phyloP scores from a whole-genome alignment of 2,329 filamentous ascomycete genomes.

The Trichoderma sp. region DNA sequence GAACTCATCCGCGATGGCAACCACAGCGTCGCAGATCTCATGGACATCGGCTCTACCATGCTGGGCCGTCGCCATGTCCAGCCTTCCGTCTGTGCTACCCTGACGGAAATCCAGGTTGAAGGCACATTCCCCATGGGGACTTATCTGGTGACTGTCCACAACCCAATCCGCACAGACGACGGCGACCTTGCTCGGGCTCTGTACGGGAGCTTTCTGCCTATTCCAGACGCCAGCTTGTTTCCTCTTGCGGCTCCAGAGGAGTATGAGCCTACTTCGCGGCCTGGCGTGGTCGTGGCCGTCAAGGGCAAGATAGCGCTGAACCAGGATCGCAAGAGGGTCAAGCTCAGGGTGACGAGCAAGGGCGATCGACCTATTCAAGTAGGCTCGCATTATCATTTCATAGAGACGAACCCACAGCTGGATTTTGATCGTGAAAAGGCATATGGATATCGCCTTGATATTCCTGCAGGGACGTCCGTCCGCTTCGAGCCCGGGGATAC shows the following conservation, averaged over 20 bases:
- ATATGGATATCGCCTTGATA: slow-evolving; percentile 86
- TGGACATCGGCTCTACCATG: slow-evolving; percentile 88
- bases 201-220: slow-evolving; percentile 86
- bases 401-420: slow-evolving; percentile 89
- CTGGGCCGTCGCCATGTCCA: slow-evolving; percentile 90
- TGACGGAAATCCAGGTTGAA: slow-evolving; percentile 87
- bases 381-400: slow-evolving; percentile 94
- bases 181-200: slow-evolving; percentile 84
- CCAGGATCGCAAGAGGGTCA: slow-evolving; percentile 70
- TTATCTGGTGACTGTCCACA: slow-evolving; percentile 91
- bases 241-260: slow-evolving; percentile 63
- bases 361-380: slow-evolving; percentile 91
- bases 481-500: slow-evolving; percentile 92
- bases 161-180: slow-evolving; percentile 83
- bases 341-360: slow-evolving; percentile 76
- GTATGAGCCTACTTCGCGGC: slow-evolving; percentile 68
- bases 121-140: slow-evolving; percentile 90
- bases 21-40: slow-evolving; percentile 89
- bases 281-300: slow-evolving; percentile 76
- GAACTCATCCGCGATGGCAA: slow-evolving; percentile 97
- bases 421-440: slow-evolving; percentile 82
- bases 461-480: slow-evolving; percentile 86
- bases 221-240: slow-evolving; percentile 71
- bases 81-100: slow-evolving; percentile 75
- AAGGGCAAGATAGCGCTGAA: slow-evolving; percentile 72